phyloP scores from a whole-genome alignment of 345 rosid species.

The Mangifera indica region DNA sequence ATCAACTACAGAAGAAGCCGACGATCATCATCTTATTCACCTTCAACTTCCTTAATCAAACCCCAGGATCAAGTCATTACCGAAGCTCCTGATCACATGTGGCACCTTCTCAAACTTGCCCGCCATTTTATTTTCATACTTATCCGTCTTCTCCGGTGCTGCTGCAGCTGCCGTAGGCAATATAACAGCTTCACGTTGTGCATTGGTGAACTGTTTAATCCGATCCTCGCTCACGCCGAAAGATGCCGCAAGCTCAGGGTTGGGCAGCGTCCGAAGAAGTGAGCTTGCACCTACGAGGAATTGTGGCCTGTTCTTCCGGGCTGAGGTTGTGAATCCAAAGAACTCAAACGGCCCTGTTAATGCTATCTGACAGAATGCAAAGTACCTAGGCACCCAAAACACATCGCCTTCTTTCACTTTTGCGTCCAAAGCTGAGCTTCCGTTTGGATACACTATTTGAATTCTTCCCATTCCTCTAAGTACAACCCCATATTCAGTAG shows the following conservation, averaged over 20 bases:
- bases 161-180: slow-evolving; percentile 58
- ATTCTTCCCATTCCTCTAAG: slow-evolving; percentile 64
- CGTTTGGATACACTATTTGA: slow-evolving; percentile 73
- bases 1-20: too few relatives aligned
- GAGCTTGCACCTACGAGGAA: slow-evolving; percentile 72
- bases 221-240: slow-evolving; percentile 53
- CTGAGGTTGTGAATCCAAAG: slow-evolving; percentile 87
- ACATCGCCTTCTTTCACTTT: slow-evolving; percentile 64
- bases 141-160: slow-evolving; percentile 31
- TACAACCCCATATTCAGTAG: slow-evolving; percentile 82
- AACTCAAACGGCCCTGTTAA: slow-evolving; percentile 62
- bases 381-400: slow-evolving; percentile 82
- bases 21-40: slow-evolving; percentile 4
- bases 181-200: slow-evolving; percentile 64
- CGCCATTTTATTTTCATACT: too few relatives aligned
- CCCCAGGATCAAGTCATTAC: slow-evolving; percentile 28
- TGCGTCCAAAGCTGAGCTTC: slow-evolving; percentile 58
- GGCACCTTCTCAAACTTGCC: slow-evolving; percentile 2
- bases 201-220: slow-evolving; percentile 32
- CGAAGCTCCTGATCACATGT: slow-evolving; percentile 23
- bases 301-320: slow-evolving; percentile 73
- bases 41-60: slow-evolving; percentile 13
- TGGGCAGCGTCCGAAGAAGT: slow-evolving; percentile 37
- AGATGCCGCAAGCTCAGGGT: slow-evolving; percentile 54
- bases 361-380: slow-evolving; percentile 84